Evolutionary conservation across 2,329 filamentous ascomycete species (phyloP).

Genomic region (Elsinoe perseae): DNA sequence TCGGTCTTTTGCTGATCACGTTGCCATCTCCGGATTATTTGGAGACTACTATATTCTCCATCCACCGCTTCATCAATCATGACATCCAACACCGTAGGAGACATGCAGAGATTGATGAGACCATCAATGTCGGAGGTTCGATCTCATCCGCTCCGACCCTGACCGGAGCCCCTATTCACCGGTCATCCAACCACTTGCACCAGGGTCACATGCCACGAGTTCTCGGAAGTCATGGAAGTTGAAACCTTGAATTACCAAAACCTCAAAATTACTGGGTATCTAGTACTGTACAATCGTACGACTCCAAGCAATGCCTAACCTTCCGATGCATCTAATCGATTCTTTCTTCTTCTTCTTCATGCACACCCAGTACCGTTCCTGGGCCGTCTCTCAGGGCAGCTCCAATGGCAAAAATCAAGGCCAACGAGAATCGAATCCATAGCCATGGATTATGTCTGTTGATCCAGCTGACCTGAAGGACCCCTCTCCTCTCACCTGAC

Average conservation of each 20-base stretch:
- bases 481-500: not conserved
- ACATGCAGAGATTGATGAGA: not conserved
- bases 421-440: slow-evolving; percentile 43
- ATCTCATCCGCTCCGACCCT: not conserved
- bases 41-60: not conserved
- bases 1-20: slow-evolving; percentile 1
- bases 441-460: slow-evolving; percentile 31
- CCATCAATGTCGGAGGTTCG: not conserved
- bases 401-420: slow-evolving; percentile 42
- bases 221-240: not conserved
- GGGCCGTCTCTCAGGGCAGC: slow-evolving; percentile 42
- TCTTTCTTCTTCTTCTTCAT: slow-evolving; percentile 14
- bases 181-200: not conserved
- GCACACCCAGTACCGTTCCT: slow-evolving; percentile 30
- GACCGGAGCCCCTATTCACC: not conserved
- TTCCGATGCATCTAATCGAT: not conserved
- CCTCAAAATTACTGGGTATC: slow-evolving; percentile 11
- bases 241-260: not conserved
- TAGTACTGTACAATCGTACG: not conserved
- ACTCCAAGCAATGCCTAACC: slow-evolving; percentile 1
- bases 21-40: not conserved
- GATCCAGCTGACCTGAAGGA: slow-evolving; percentile 14
- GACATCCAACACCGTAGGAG: not conserved
- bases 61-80: not conserved
- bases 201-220: not conserved